These are phyloP conservation scores for Ambrosia trifida DNA, from an alignment of 129 eudicot genomes.

Conservation along the genomic window DNA sequence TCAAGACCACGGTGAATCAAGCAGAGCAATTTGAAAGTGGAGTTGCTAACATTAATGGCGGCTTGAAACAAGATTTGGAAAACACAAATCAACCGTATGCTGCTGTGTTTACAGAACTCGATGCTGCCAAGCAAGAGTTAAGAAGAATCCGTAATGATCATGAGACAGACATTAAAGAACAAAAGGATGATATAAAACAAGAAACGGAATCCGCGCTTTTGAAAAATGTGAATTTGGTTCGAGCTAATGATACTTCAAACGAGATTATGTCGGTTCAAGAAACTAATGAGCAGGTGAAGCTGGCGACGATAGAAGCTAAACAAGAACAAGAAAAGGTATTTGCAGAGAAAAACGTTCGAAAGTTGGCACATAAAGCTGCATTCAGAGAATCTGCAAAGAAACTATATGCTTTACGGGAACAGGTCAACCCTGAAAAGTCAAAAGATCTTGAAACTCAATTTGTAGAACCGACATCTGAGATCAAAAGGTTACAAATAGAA, in stretches of 20 bases:
- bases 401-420: slow-evolving; percentile 51
- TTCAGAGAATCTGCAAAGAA: slow-evolving; percentile 71
- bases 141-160: slow-evolving; percentile 60
- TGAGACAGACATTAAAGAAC: slow-evolving; percentile 49
- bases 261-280: slow-evolving; percentile 58
- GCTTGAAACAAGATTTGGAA: slow-evolving; percentile 41
- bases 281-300: slow-evolving; percentile 55
- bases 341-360: slow-evolving; percentile 66
- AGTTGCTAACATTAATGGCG: slow-evolving; percentile 30
- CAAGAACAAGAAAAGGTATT: slow-evolving; percentile 54
- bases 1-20: slow-evolving; percentile 44
- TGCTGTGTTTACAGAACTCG: slow-evolving; percentile 57
- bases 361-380: slow-evolving; percentile 56
- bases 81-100: slow-evolving; percentile 50
- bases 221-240: slow-evolving; percentile 43
- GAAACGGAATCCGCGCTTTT: slow-evolving; percentile 57
- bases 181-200: slow-evolving; percentile 45
- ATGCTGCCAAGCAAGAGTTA: slow-evolving; percentile 72
- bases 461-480: slow-evolving; percentile 50
- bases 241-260: slow-evolving; percentile 52
- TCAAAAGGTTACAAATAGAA: slow-evolving; percentile 49
- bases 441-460: slow-evolving; percentile 56
- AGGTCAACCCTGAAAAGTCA: slow-evolving; percentile 50
- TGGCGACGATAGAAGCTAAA: too few relatives aligned
- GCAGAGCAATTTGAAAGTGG: slow-evolving; percentile 55